These are phyloP conservation scores for Bipolaris sorokiniana DNA, from an alignment of 2,329 filamentous ascomycete species.

Conservation along the genomic window DNA sequence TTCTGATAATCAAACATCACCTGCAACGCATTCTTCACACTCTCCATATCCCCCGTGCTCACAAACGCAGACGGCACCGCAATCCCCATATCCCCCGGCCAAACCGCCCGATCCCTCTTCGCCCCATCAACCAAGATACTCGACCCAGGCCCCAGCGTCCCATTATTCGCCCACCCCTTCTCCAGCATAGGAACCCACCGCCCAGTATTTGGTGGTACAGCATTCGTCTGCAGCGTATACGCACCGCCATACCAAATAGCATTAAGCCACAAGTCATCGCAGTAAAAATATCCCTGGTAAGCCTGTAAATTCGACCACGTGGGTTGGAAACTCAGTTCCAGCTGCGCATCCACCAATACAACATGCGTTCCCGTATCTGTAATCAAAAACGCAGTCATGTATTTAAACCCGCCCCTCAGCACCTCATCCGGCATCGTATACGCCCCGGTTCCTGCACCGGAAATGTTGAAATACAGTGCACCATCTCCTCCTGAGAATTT, in stretches of 20 bases:
- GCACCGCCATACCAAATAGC: slow-evolving; percentile 63
- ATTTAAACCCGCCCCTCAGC: slow-evolving; percentile 61
- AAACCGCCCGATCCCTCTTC: slow-evolving; percentile 49
- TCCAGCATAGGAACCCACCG: slow-evolving; percentile 31
- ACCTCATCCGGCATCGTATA: slow-evolving; percentile 54
- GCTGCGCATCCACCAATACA: slow-evolving; percentile 46
- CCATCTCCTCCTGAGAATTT: slow-evolving; percentile 51
- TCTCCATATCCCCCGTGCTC: slow-evolving; percentile 19
- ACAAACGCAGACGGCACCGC: slow-evolving; percentile 19
- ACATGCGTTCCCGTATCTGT: slow-evolving; percentile 46
- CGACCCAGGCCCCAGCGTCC: slow-evolving; percentile 39
- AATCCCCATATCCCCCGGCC: slow-evolving; percentile 37
- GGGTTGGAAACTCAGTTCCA: slow-evolving; percentile 58
- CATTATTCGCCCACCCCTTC: slow-evolving; percentile 47
- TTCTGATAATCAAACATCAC: slow-evolving; percentile 33
- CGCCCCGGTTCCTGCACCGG: slow-evolving; percentile 39
- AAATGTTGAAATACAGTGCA: slow-evolving; percentile 55
- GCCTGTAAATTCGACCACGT: slow-evolving; percentile 55
- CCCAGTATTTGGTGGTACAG: slow-evolving; percentile 44
- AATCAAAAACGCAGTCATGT: slow-evolving; percentile 57
- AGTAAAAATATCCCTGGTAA: slow-evolving; percentile 48
- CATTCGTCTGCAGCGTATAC: slow-evolving; percentile 50
- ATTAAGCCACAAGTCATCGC: slow-evolving; percentile 56
- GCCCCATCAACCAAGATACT: slow-evolving; percentile 50
- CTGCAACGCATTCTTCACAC: slow-evolving; percentile 23